Conservation (phyloP, 2,329 filamentous ascomycete genomes). For the Fusarium chaquense region DNA sequence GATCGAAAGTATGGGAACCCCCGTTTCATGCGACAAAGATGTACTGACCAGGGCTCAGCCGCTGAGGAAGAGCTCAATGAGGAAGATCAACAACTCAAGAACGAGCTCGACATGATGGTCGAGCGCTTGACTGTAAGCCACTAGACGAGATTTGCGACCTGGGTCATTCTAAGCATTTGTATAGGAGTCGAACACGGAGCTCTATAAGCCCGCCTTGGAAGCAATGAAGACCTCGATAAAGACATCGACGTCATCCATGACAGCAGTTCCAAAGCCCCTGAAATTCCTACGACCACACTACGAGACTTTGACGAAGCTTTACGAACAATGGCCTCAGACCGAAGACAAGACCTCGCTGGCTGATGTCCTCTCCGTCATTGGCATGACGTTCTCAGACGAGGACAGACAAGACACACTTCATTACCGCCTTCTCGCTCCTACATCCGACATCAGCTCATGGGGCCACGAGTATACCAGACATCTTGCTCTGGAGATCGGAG, state of each 20-base stretch:
- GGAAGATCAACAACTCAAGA: slow-evolving; percentile 98
- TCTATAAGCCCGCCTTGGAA: slow-evolving; percentile 93
- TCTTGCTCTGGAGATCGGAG: slow-evolving; percentile 92
- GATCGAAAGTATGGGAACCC: slow-evolving; percentile 58
- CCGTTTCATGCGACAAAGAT: slow-evolving; percentile 21
- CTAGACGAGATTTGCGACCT: not conserved
- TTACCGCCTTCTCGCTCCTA: slow-evolving; percentile 89
- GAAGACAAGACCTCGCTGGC: slow-evolving; percentile 91
- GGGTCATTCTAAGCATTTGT: slow-evolving; percentile 31
- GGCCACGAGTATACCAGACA: slow-evolving; percentile 98
- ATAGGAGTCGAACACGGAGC: slow-evolving; percentile 85
- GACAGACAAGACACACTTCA: slow-evolving; percentile 96
- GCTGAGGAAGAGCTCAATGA: slow-evolving; percentile 90
- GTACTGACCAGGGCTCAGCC: slow-evolving; percentile 47
- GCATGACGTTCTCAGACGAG: slow-evolving; percentile 99
- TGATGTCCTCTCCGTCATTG: slow-evolving; percentile 95
- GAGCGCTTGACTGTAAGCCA: slow-evolving; percentile 85
- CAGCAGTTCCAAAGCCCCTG: slow-evolving; percentile 95
- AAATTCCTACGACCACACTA: slow-evolving; percentile 99
- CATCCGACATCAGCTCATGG: slow-evolving; percentile 95
- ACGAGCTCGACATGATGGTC: slow-evolving; percentile 96
- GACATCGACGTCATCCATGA: slow-evolving; percentile 99
- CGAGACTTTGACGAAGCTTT: slow-evolving; percentile 85
- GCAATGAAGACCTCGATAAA: slow-evolving; percentile 99
- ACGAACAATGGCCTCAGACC: slow-evolving; percentile 88